phyloP scores from a whole-genome alignment of 192 early-diverging fungal species.

The Podila epicladia region DNA sequence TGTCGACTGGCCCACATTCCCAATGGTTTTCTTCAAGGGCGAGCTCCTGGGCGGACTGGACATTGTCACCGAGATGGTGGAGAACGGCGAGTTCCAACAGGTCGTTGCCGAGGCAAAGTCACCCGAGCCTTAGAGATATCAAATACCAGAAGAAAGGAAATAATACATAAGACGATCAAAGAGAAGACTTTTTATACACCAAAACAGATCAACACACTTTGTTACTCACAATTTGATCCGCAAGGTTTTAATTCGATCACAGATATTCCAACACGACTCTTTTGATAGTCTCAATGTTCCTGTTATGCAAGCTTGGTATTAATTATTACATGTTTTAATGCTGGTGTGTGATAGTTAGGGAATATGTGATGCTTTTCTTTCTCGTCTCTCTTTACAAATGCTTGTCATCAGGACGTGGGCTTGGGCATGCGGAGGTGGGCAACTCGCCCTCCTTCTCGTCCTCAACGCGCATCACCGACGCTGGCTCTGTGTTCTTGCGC shows the following conservation, averaged over 20 bases:
- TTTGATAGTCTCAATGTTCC: too few species aligned
- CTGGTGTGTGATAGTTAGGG: too few species aligned
- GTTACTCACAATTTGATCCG: too few species aligned
- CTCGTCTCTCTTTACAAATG: too few species aligned
- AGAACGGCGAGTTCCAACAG: conserved; percentile 74
- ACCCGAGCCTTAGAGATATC: conserved; percentile 16
- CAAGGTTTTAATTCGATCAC: too few species aligned
- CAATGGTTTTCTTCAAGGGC: conserved; percentile 92
- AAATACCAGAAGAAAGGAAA: neutral
- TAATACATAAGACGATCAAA: neutral
- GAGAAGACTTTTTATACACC: too few species aligned
- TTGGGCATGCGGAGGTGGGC: neutral
- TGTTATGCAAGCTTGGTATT: too few species aligned
- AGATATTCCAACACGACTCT: too few species aligned
- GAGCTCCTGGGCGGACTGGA: conserved; percentile 95
- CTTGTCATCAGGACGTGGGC: too few species aligned
- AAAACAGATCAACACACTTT: too few species aligned
- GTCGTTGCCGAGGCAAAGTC: conserved; percentile 62
- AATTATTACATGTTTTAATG: too few species aligned
- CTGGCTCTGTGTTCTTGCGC: neutral
- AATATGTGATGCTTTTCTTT: too few species aligned
- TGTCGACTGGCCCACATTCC: conserved; percentile 96
- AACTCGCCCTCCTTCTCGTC: neutral
- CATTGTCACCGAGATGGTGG: conserved; percentile 93
- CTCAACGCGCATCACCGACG: neutral